Base-by-base conservation (phyloP, 495 filamentous ascomycete genomes). In the Filosporella fistucella region DNA sequence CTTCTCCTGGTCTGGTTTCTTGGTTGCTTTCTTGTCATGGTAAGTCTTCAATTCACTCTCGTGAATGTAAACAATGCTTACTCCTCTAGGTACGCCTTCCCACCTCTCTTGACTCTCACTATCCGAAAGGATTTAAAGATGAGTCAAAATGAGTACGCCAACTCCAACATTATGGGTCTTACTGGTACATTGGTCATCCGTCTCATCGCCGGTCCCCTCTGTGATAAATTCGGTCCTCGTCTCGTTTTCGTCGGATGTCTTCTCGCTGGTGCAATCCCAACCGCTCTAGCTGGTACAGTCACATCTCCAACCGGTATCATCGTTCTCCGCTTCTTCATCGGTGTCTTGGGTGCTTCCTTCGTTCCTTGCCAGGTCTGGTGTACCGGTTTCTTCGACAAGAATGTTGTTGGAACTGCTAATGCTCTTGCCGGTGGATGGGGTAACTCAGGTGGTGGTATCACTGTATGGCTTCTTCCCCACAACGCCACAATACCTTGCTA, bases 291-390 rank as follows among this genome's bases (percentile, higher is more conserved):
- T 2, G 91, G 91, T 3, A 74, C 85, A 1, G 80, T 93, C 30
- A 80, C 75, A 29, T 78, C 73, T 36, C 80, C 82, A 0, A 66
- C 70, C 1, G 86, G 90, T 1, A 72, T 96, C 21, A 80, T 90
- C 42, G 74, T 84, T 12, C 69, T 90, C 41, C 82, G 91, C 18
- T 95, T 96, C 70, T 96, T 96, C 67, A 76, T 96, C 42, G 91
- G 91, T 36, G 93, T 97, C 45, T 76, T 97, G 1, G 91, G 91
- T 18, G 91, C 85, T 0, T 78, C 78, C 3, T 97, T 97, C 53
- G 91, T 97, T 2, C 91, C 91, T 2, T 96, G 91, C 64, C 91
- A 95, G 53, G 91, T 96, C 7, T 97, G 91, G 90, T 87, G 84
- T 23, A 96, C 91, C 0, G 89, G 85, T 1, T 96, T 91, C 71